phyloP scores from a whole-genome alignment of 1,284 basidiomycete genomes.

The Apiotrichum mycotoxinovorans region DNA sequence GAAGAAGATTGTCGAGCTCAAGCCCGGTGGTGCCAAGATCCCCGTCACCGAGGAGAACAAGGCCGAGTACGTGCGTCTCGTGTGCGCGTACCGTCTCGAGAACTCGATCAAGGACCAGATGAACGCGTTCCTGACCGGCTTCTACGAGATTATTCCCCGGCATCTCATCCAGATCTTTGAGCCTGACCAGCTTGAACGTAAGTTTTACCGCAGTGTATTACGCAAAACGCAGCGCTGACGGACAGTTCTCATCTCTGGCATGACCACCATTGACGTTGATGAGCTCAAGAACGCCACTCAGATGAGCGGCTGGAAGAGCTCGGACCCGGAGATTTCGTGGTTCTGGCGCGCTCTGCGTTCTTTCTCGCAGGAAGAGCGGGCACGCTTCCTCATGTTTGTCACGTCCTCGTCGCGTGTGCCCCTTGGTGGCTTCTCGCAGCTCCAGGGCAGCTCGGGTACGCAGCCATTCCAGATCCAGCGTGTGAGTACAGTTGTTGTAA shows the following conservation, averaged over 20 bases:
- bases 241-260: constrained; percentile 82
- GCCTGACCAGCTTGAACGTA: constrained; percentile 87
- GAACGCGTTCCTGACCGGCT: constrained; percentile 81
- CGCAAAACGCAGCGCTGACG: too few relatives aligned
- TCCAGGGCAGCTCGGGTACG: constrained; percentile 89
- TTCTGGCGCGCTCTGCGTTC: constrained; percentile 99
- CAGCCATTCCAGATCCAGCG: constrained; percentile 96
- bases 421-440: constrained; percentile 83
- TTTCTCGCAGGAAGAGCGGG: constrained; percentile 93
- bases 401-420: constrained; percentile 91
- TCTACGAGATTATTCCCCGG: constrained; percentile 68
- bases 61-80: constrained; percentile 89
- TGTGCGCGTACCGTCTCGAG: constrained; percentile 75
- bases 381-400: constrained; percentile 94
- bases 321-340: constrained; percentile 93
- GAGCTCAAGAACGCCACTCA: constrained; percentile 83
- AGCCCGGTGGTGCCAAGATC: constrained; percentile 73
- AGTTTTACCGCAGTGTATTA: constrained; percentile 39
- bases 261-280: constrained; percentile 98
- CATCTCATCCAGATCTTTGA: constrained; percentile 67
- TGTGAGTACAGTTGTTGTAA: constrained; percentile 51
- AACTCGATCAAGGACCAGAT: constrained; percentile 97
- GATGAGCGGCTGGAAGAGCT: constrained; percentile 50
- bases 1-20: constrained; percentile 78
- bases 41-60: constrained; percentile 94